Evolutionary conservation across 2,329 filamentous ascomycete species (phyloP).

Genomic region (Dactylellina sp.): DNA sequence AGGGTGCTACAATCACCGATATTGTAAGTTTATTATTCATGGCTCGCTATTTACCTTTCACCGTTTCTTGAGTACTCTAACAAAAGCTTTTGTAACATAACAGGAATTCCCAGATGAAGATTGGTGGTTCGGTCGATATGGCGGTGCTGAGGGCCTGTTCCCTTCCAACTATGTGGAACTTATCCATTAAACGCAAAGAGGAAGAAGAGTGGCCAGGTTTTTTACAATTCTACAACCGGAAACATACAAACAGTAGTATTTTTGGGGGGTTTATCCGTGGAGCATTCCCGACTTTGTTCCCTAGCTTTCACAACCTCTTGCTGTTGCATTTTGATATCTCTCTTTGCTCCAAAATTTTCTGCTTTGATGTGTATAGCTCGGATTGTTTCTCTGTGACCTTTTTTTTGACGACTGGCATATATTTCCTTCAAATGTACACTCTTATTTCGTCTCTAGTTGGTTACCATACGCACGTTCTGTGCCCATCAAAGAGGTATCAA

Average conservation of each 20-base stretch:
- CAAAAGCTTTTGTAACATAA: neutral
- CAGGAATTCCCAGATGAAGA: conserved; percentile 97
- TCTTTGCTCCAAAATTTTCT: too few relatives aligned
- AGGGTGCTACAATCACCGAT: conserved; percentile 82
- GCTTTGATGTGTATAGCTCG: neutral
- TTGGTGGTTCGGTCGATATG: conserved; percentile 95
- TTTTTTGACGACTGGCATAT: too few relatives aligned
- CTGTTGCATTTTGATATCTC: neutral
- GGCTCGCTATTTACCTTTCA: neutral
- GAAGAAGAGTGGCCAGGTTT: neutral
- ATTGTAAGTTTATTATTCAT: conserved; percentile 70
- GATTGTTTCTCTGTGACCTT: too few relatives aligned
- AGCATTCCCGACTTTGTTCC: too few relatives aligned
- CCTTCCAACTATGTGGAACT: conserved; percentile 77
- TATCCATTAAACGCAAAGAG: conserved; percentile 61
- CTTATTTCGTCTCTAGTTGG: too few relatives aligned
- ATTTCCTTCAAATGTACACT: too few relatives aligned
- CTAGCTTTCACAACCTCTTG: too few relatives aligned
- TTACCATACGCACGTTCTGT: too few relatives aligned
- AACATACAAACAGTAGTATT: too few relatives aligned
- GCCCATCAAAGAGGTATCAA: too few relatives aligned
- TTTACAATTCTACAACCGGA: too few relatives aligned
- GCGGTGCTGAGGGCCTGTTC: conserved; percentile 85
- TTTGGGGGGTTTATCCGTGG: too few relatives aligned
- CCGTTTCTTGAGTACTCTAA: neutral